A percentile compares a stretch with the other conserved stretches of the same genome.
Evolutionary conservation across 306 rosid species (phyloP).

Genomic region (Citrullus colocynthis): DNA sequence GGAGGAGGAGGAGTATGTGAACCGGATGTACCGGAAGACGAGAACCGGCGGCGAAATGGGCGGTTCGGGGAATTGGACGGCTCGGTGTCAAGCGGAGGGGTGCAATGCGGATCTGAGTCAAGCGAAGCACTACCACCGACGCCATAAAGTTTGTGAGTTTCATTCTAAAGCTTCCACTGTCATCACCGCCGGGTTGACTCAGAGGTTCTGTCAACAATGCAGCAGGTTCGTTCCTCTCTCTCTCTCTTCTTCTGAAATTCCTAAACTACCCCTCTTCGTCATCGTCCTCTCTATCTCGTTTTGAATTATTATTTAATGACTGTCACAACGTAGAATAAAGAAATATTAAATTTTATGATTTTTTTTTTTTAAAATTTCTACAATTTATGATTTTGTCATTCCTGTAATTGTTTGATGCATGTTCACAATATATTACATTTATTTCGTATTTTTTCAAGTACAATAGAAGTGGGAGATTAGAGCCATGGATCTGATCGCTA

Average conservation of each 20-base stretch:
- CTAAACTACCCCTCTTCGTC: neutral
- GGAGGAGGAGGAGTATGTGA: slow-evolving; percentile 70
- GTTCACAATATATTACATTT: too few species aligned
- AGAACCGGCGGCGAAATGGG: slow-evolving; percentile 40
- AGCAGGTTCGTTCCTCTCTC: slow-evolving; percentile 53
- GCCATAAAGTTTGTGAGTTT: slow-evolving; percentile 95
- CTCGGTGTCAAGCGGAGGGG: slow-evolving; percentile 88
- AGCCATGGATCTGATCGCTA: too few species aligned
- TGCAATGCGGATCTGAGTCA: slow-evolving; percentile 87
- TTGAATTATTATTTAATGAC: neutral
- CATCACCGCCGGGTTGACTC: slow-evolving; percentile 89
- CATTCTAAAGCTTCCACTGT: slow-evolving; percentile 94
- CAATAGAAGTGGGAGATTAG: too few species aligned
- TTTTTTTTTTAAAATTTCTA: too few species aligned
- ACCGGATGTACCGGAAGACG: slow-evolving; percentile 66
- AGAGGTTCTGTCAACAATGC: slow-evolving; percentile 99
- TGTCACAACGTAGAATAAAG: neutral
- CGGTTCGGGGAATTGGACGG: slow-evolving; percentile 45
- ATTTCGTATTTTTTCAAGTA: too few species aligned
- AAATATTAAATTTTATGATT: too few species aligned
- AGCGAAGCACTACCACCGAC: slow-evolving; percentile 94
- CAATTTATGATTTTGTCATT: too few species aligned
- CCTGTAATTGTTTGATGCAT: neutral
- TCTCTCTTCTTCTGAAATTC: neutral
- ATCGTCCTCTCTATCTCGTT: too few species aligned